phyloP scores from a whole-genome alignment of 805 yeast species.

The Candida corydali region DNA sequence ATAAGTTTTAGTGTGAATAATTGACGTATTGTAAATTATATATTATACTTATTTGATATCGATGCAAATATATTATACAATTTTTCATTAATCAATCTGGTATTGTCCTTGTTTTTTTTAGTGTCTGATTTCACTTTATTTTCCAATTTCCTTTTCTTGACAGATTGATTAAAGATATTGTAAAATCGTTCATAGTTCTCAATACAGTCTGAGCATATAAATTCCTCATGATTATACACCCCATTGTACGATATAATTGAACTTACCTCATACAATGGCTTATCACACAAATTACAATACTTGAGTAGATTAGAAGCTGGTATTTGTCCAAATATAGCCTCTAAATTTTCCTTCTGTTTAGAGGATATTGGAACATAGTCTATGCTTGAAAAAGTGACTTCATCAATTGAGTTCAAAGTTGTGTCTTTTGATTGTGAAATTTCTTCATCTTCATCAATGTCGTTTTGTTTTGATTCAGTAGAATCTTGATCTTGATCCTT shows the following conservation, averaged over 20 bases:
- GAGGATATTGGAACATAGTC: not conserved
- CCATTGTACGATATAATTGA: slow-evolving; percentile 21
- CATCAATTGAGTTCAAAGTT: slow-evolving; percentile 1
- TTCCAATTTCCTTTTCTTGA: not conserved
- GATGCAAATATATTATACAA: slow-evolving; percentile 17
- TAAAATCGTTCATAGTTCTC: slow-evolving; percentile 51
- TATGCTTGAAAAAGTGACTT: slow-evolving; percentile 2
- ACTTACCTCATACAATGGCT: slow-evolving; percentile 60
- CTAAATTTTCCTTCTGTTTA: slow-evolving; percentile 20
- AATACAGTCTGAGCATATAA: slow-evolving; percentile 62
- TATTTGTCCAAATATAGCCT: slow-evolving; percentile 34
- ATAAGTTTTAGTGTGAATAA: no score
- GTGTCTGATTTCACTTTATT: not conserved
- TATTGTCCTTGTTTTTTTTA: not conserved
- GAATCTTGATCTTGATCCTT: not conserved
- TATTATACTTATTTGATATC: slow-evolving; percentile 18
- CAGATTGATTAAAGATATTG: slow-evolving; percentile 27
- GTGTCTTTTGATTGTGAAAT: not conserved
- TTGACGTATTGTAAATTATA: not conserved
- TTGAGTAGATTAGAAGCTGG: slow-evolving; percentile 38
- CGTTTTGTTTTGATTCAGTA: not conserved
- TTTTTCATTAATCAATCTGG: slow-evolving; percentile 7
- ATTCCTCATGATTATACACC: slow-evolving; percentile 39
- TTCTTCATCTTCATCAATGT: not conserved
- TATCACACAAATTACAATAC: slow-evolving; percentile 66